phyloP scores from a whole-genome alignment of 768 basidiomycete species.

The Lactarius akahatsu region DNA sequence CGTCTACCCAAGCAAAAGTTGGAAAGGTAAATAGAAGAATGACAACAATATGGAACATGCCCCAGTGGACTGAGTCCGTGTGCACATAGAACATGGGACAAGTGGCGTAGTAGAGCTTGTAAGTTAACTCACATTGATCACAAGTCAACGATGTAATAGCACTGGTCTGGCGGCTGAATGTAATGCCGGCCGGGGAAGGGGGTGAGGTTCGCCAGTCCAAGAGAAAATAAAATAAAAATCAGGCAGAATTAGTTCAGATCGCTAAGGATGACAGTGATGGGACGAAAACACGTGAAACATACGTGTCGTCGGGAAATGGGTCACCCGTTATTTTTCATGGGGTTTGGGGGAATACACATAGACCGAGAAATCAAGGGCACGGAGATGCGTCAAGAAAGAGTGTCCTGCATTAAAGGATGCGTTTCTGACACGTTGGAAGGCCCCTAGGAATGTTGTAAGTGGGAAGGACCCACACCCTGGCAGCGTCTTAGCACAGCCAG shows the following conservation, averaged over 20 bases:
- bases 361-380: constrained; percentile 2
- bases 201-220: background rate
- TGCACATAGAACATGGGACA: background rate
- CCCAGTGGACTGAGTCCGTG: background rate
- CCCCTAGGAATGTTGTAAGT: constrained; percentile 7
- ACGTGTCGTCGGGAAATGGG: background rate
- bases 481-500: constrained; percentile 6
- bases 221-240: background rate
- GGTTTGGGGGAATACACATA: background rate
- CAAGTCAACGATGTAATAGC: background rate
- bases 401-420: background rate
- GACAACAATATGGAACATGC: background rate
- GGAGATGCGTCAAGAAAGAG: background rate
- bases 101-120: background rate
- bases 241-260: background rate
- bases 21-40: background rate
- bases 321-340: background rate
- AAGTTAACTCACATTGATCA: background rate
- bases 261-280: background rate
- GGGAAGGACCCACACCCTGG: constrained; percentile 1
- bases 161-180: background rate
- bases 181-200: background rate
- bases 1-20: background rate
- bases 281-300: background rate
- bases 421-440: background rate